Evolutionary conservation across 2,329 filamentous ascomycete species (phyloP).

Genomic region (Cladorrhinum sp.): DNA sequence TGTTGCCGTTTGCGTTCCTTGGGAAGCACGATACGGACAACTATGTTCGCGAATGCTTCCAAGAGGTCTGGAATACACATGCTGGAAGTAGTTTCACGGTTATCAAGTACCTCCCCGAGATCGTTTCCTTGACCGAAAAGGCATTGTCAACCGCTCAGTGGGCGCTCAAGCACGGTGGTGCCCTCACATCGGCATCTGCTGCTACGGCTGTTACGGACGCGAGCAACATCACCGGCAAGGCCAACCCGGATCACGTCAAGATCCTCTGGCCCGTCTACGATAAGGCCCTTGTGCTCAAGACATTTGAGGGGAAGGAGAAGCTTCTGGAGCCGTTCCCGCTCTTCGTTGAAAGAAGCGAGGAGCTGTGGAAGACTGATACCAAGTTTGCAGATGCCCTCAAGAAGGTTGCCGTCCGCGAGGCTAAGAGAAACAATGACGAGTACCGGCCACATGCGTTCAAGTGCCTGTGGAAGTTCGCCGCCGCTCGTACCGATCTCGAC

Average conservation of each 20-base stretch:
- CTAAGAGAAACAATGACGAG: constrained; percentile 82
- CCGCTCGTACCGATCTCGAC: constrained; percentile 64
- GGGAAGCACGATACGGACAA: constrained; percentile 82
- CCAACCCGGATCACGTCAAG: constrained; percentile 58
- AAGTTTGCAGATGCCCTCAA: constrained; percentile 63
- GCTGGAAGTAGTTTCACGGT: constrained; percentile 82
- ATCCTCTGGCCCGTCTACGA: constrained; percentile 81
- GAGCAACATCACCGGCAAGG: constrained; percentile 54
- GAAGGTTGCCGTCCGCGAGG: constrained; percentile 81
- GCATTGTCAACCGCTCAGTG: constrained; percentile 79
- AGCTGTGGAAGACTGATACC: constrained; percentile 53
- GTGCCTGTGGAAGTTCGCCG: constrained; percentile 70
- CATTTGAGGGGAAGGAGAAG: constrained; percentile 87
- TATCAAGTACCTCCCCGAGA: constrained; percentile 79
- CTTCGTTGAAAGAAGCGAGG: constrained; percentile 65
- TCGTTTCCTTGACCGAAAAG: constrained; percentile 63
- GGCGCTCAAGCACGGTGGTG: constrained; percentile 85
- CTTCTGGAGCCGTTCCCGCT: constrained; percentile 76
- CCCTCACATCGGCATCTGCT: constrained; percentile 73
- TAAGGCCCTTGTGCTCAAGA: constrained; percentile 79
- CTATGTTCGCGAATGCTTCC: constrained; percentile 74
- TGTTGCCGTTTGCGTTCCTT: constrained; percentile 85
- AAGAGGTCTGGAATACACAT: constrained; percentile 85
- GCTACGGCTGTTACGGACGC: constrained; percentile 63
- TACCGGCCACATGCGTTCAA: constrained; percentile 76